Evolutionary conservation across 345 rosid genomes (phyloP), one percentile per base, ranked within the genome.

Genomic region (Camelina neglecta): DNA sequence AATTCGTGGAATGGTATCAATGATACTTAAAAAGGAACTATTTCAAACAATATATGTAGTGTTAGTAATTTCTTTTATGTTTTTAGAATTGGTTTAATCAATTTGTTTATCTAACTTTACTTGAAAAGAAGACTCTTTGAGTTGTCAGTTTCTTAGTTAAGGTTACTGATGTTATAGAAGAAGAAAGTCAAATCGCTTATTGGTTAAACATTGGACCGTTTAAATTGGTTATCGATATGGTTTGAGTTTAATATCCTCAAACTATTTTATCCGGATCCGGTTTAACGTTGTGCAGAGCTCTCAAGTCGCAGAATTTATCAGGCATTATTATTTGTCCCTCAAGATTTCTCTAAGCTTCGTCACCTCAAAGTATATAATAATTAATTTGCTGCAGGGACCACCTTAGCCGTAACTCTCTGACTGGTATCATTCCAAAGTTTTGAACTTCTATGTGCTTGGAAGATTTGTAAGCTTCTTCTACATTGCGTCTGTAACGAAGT

Each of bases 391-490:
- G 53, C 85, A 93, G 97, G 74, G 98, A 93, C 75, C 26, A 23
- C 24, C 90, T 93, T 61, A 93, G 91, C 77, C 90, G 91, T 24
- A 93, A 91, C 69, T 76, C 60, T 62, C 83, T 93, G 50, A 88
- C 81, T 3, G 98, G 97, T 82, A 49, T 92, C 18, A 65, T 93
- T 72, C 97, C 98, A 79, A 73, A 81, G 24, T 83, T 87, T 84
- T 93, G 96, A 97, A 81, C 86, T 58, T 71, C 87, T 21, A 77
- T 93, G 96, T 84, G 72, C 51, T 83, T 93, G 77, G 86, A 73
- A 55, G 80, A 83, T 29, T 80, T 91, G 98, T 93, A 80, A 79
- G 83, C 7, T 59, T 39, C 66, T 6, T 51, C 8, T 49, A 20
- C 57, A 4, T 15, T 29, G 1, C 26, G 47, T 26, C 29, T 26